A percentile compares a stretch with the other conserved stretches of the same genome.
Conservation (phyloP, 495 filamentous ascomycete genomes). For the Trichocladium uniseriatum region DNA sequence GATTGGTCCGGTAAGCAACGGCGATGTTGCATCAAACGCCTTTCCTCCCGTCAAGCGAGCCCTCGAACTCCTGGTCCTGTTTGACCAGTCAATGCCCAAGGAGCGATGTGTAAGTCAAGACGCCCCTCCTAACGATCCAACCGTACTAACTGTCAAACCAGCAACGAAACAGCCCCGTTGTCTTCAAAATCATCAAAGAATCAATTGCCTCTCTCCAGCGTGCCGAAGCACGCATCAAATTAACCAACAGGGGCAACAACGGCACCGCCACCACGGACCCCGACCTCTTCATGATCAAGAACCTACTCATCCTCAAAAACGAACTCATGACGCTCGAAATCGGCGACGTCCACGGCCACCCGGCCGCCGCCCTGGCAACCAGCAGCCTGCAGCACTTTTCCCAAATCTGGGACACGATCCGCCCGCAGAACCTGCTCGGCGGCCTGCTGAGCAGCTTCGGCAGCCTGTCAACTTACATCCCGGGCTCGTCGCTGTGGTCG, state of each 20-base stretch:
- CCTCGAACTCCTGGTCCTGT: conserved; percentile 72
- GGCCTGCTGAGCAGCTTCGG: conserved; percentile 26
- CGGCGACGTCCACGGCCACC: conserved; percentile 65
- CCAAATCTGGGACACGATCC: conserved; percentile 65
- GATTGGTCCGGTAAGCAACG: conserved; percentile 31
- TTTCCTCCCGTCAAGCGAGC: conserved; percentile 62
- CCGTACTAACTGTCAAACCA: conserved; percentile 32
- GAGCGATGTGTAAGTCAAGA: conserved; percentile 58
- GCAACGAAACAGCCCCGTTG: conserved; percentile 43
- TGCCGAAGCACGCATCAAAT: conserved; percentile 41
- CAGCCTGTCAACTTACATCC: conserved; percentile 21
- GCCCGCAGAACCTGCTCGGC: conserved; percentile 34
- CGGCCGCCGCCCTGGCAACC: conserved; percentile 23
- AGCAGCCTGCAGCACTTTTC: conserved; percentile 54
- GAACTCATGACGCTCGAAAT: conserved; percentile 90
- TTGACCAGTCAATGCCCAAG: conserved; percentile 57
- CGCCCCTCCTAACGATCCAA: neutral
- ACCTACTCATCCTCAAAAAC: conserved; percentile 83
- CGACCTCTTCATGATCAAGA: conserved; percentile 82
- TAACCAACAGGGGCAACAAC: conserved; percentile 18
- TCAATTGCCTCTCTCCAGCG: conserved; percentile 41
- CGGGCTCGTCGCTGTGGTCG: conserved; percentile 30
- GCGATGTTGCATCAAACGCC: conserved; percentile 47
- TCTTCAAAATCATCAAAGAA: conserved; percentile 39
- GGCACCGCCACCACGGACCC: conserved; percentile 44